Evolutionary conservation across 2,329 filamentous ascomycete genomes (phyloP), one percentile per base, ranked within the genome.

Genomic region (Diplodia corticola): DNA sequence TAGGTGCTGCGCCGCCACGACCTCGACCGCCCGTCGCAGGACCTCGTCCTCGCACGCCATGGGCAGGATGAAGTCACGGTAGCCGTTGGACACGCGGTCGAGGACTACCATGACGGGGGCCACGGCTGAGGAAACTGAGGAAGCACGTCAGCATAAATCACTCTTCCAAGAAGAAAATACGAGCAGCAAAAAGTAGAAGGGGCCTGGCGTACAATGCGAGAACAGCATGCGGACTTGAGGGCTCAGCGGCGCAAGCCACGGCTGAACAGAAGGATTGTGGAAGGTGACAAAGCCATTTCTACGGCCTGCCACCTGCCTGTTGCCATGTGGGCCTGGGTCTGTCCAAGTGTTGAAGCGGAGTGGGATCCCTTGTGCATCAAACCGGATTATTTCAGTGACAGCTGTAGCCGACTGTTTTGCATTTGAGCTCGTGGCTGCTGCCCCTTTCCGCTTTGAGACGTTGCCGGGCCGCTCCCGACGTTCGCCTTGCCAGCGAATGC

Each of bases 71-170:
- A 80, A 65, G 5, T 79, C 70, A 26, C 79, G 71, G 49, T 80
- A 81, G 15, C 78, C 79, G 44, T 81, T 80, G 9, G 67, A 71
- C 0, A 70, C 57, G 5, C 69, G 72, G 64, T 80, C 79, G 10
- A 79, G 68, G 0, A 80, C 74, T 1, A 81, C 78, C 79, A 81
- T 80, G 22, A 75, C 73, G 0, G 77, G 75, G 0, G 79, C 78
- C 10, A 80, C 74, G 12, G 65, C 73, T 20, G 76, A 70, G 4
- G 78, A 76, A 51, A 80, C 77, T 79, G 0, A 2, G 0, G 37
- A 9, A 1, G n/a, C 13, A 3, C 40, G 40, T 44, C 6, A 44
- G n/a, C 40, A 20, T 44, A 7, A n/a, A 9, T 44, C 64, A 59
- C 15, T 24, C 68, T 12, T 66, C 65, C 40, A 33, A n/a, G n/a